A percentile compares a stretch with the other conserved stretches of the same genome.
These are phyloP conservation scores for Puccinia novopanici DNA, from an alignment of 1,284 basidiomycete genomes.

Conservation along the genomic window DNA sequence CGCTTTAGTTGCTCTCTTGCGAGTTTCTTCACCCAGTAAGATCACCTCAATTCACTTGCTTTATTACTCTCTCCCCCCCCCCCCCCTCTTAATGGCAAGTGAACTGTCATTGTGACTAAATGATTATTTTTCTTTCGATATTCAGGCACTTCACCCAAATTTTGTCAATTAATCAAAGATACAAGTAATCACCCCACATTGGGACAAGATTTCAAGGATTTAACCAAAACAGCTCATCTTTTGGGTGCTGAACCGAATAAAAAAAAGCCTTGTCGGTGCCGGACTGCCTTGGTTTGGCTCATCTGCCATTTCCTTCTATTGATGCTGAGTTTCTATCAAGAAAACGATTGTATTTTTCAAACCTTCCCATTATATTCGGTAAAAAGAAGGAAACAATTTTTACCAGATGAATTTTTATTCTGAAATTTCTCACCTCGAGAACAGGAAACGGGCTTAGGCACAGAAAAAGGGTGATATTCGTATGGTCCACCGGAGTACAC, in stretches of 20 bases:
- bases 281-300: background rate
- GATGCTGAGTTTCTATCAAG: background rate
- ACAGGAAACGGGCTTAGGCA: too few species aligned
- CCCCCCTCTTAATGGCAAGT: background rate
- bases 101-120: background rate
- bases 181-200: constrained; percentile 45
- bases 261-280: background rate
- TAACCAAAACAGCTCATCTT: constrained; percentile 44
- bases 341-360: background rate
- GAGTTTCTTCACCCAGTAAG: constrained; percentile 51
- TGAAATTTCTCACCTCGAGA: too few species aligned
- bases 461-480: too few species aligned
- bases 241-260: constrained; percentile 17
- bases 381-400: background rate
- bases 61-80: background rate
- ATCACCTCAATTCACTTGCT: background rate
- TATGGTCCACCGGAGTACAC: too few species aligned
- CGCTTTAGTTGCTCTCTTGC: constrained; percentile 77
- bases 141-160: constrained; percentile 48
- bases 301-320: background rate
- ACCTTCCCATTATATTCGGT: background rate
- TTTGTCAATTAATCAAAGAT: constrained; percentile 49
- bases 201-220: constrained; percentile 48
- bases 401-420: background rate
- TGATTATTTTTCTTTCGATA: constrained; percentile 2